phyloP scores from a whole-genome alignment of 179 eudicot genomes.

The Silene coronaria region DNA sequence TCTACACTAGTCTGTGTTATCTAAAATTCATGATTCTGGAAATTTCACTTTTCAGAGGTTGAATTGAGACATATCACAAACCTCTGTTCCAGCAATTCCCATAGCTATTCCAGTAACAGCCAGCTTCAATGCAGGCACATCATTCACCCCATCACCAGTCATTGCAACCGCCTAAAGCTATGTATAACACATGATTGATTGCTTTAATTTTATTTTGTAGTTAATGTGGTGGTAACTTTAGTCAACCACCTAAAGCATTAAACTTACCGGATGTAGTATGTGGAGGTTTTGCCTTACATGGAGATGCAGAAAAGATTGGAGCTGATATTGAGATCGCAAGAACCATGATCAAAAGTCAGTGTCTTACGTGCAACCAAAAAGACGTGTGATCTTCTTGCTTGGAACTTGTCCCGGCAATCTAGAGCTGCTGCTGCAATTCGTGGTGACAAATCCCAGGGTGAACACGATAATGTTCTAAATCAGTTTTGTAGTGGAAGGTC shows the following conservation, averaged over 20 bases:
- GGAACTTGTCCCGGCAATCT: too few species aligned
- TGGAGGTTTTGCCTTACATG: slow-evolving; percentile 62
- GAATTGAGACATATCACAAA: slow-evolving; percentile 15
- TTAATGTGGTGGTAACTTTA: background rate
- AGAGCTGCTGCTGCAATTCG: too few species aligned
- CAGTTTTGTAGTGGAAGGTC: too few species aligned
- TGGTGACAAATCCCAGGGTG: too few species aligned
- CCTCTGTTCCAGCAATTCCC: slow-evolving; percentile 99
- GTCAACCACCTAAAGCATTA: slow-evolving; percentile 1
- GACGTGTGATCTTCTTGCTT: slow-evolving; percentile 85
- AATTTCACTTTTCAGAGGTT: background rate
- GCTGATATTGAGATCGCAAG: slow-evolving; percentile 76
- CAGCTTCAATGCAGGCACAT: slow-evolving; percentile 90
- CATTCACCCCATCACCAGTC: slow-evolving; percentile 99
- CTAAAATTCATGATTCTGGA: background rate
- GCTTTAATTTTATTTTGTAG: background rate
- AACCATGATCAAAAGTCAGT: slow-evolving; percentile 74
- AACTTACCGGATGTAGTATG: slow-evolving; percentile 35
- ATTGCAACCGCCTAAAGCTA: slow-evolving; percentile 97
- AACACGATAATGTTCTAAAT: too few species aligned
- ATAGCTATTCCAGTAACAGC: slow-evolving; percentile 98
- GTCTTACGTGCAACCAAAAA: slow-evolving; percentile 86
- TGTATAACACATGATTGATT: too few species aligned
- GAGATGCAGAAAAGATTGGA: slow-evolving; percentile 74
- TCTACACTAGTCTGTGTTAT: background rate